Evolutionary conservation across 73 alveolate species (phyloP).

Genomic region (Urostyla sp.): DNA sequence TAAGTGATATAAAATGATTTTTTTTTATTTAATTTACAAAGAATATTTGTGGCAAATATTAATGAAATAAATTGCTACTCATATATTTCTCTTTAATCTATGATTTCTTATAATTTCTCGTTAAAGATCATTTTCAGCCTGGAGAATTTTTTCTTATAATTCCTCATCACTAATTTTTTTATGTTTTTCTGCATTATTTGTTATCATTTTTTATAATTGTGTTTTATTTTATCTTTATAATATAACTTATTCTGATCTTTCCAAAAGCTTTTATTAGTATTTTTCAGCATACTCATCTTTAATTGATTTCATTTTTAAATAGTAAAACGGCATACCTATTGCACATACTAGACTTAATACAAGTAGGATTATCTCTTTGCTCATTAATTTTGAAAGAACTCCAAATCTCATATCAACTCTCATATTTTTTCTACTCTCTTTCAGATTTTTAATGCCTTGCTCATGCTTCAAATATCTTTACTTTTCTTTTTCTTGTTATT

Average conservation of each 20-base stretch:
- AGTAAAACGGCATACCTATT: slow-evolving; percentile 43
- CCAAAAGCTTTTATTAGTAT: neutral
- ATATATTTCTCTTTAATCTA: slow-evolving; percentile 6
- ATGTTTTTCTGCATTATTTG: neutral
- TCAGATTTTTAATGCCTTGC: slow-evolving; percentile 10
- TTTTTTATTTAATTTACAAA: no score
- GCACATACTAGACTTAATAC: slow-evolving; percentile 8
- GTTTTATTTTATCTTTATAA: neutral
- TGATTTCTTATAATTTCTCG: slow-evolving; percentile 13
- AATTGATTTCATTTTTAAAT: neutral
- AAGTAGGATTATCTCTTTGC: slow-evolving; percentile 4
- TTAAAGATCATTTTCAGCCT: slow-evolving; percentile 24
- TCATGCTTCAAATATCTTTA: slow-evolving; percentile 34
- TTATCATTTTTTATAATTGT: neutral
- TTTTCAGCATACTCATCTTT: slow-evolving; percentile 5
- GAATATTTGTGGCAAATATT: no score
- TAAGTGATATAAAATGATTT: slow-evolving; percentile 3
- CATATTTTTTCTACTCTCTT: slow-evolving; percentile 44
- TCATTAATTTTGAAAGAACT: slow-evolving; percentile 37
- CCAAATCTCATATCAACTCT: slow-evolving; percentile 47
- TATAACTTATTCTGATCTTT: slow-evolving; percentile 10
- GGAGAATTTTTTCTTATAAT: neutral
- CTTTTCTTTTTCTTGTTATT: slow-evolving; percentile 7
- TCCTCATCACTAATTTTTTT: slow-evolving; percentile 29
- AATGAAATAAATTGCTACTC: no score